phyloP scores from a whole-genome alignment of 768 basidiomycete species.

The Calocybe gangraenosa region DNA sequence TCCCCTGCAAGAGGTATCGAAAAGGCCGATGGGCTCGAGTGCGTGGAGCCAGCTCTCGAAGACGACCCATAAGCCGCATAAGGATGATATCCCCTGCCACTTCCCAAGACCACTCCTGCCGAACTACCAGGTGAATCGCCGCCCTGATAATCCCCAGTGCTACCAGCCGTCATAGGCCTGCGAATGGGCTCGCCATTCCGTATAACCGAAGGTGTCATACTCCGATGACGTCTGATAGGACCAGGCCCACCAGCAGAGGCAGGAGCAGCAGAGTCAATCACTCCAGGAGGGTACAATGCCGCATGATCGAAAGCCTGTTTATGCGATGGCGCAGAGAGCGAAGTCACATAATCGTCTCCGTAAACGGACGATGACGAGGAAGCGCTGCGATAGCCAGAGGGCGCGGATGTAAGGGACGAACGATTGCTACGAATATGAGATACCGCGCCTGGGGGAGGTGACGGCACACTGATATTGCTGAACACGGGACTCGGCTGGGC shows the following conservation, averaged over 20 bases:
- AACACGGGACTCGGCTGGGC: slow-evolving; percentile 37
- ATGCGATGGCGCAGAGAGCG: slow-evolving; percentile 67
- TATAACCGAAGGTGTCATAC: slow-evolving; percentile 68
- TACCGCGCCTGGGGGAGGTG: slow-evolving; percentile 29
- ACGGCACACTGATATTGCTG: slow-evolving; percentile 30
- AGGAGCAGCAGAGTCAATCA: slow-evolving; percentile 26
- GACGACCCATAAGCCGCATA: slow-evolving; percentile 39
- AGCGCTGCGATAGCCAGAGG: slow-evolving; percentile 23
- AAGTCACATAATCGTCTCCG: slow-evolving; percentile 38
- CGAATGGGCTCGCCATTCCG: slow-evolving; percentile 48
- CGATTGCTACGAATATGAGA: slow-evolving; percentile 24
- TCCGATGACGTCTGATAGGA: slow-evolving; percentile 65
- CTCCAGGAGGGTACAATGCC: slow-evolving; percentile 42
- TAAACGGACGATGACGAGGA: slow-evolving; percentile 27
- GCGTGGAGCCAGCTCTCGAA: slow-evolving; percentile 36
- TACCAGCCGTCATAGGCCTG: slow-evolving; percentile 41
- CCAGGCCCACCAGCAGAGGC: slow-evolving; percentile 37
- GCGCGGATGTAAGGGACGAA: slow-evolving; percentile 21
- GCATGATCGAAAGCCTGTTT: slow-evolving; percentile 63
- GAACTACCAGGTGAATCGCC: slow-evolving; percentile 31
- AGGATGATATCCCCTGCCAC: slow-evolving; percentile 51
- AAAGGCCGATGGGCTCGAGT: slow-evolving; percentile 43
- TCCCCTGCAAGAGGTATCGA: slow-evolving; percentile 32
- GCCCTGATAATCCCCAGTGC: slow-evolving; percentile 28
- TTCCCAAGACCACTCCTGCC: slow-evolving; percentile 24